phyloP scores from a whole-genome alignment of 2,329 filamentous ascomycete genomes.

The Helotiales sp. region DNA sequence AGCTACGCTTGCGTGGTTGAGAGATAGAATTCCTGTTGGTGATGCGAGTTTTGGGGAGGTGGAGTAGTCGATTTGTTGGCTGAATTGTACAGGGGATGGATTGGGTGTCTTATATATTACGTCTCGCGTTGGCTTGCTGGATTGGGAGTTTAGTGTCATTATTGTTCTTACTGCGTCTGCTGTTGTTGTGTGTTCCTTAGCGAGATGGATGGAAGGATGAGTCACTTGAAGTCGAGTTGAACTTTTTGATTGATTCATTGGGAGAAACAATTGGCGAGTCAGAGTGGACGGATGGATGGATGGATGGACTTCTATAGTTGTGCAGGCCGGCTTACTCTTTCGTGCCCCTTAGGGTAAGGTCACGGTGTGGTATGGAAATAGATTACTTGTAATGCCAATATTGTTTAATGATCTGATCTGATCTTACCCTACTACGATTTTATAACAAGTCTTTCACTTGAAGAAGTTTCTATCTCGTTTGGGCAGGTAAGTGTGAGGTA shows the following conservation, averaged over 20 bases:
- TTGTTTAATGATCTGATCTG: background rate
- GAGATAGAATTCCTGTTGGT: slow-evolving; percentile 71
- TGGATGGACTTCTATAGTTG: background rate
- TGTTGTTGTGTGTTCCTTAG: background rate
- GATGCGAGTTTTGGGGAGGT: slow-evolving; percentile 35
- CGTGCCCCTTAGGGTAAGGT: background rate
- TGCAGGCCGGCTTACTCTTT: background rate
- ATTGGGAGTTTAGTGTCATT: background rate
- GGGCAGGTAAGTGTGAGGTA: too few species aligned
- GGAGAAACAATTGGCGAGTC: too few species aligned
- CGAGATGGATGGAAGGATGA: background rate
- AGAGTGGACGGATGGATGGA: too few species aligned
- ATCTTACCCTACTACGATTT: background rate
- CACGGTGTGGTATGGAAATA: background rate
- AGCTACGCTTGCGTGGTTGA: slow-evolving; percentile 79
- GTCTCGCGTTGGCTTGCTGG: background rate
- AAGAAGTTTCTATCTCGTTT: too few species aligned
- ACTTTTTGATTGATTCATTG: too few species aligned
- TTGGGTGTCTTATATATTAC: background rate
- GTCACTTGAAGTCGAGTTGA: background rate
- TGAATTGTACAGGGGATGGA: background rate
- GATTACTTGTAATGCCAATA: slow-evolving; percentile 9
- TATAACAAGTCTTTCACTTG: too few species aligned
- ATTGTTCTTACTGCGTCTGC: background rate
- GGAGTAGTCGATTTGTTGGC: slow-evolving; percentile 27